Evolutionary conservation across 108 stramenopile species (phyloP), one percentile per base, ranked within the genome.

Genomic region (Cyclotella kingstonii): DNA sequence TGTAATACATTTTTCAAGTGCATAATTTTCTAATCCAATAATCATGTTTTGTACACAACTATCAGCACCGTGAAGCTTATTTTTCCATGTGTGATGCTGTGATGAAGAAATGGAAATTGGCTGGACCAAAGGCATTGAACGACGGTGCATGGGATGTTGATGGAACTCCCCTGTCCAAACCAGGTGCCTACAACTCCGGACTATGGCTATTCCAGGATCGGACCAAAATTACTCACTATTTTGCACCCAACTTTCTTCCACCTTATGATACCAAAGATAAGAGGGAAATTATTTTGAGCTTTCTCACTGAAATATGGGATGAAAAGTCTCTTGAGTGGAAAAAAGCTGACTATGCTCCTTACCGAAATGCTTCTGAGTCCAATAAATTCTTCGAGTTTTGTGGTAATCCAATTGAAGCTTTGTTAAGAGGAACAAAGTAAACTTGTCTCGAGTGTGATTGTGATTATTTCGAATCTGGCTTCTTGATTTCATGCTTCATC

Each of bases 201-300:
- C 57, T 93, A 8, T 93, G 81, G 78, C 66, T 93, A 39, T 93
- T 93, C 54, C 74, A 78, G 17, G 88, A 93, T 56, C 80, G 91
- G 5, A 74, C 84, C 2, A 85, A 78, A 55, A 84, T 84, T 63
- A 86, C 86, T 8, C 88, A 93, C 52, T 82, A 77, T 46, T 90
- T 93, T 59, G 48, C 64, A n/a, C 91, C 91, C 53, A 93, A 93
- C 66, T 93, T 93, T 59, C 75, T 88, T 1, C 91, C 88, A 29
- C 91, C 91, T 6, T 93, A 93, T 58, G 77, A 92, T 60, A 88
- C 86, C 7, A 74, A 80, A 23, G 81, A 84, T 36, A 93, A 90
- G 68, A 68, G 77, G 53, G 67, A 79, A 50, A 81, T 88, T 21
- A 93, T 93, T 47, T 64, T 87, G 36, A 81, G 84, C 34, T 81